These are phyloP conservation scores for Metschnikowia chrysomelidarum DNA, from an alignment of 805 yeast species.

Conservation along the genomic window DNA sequence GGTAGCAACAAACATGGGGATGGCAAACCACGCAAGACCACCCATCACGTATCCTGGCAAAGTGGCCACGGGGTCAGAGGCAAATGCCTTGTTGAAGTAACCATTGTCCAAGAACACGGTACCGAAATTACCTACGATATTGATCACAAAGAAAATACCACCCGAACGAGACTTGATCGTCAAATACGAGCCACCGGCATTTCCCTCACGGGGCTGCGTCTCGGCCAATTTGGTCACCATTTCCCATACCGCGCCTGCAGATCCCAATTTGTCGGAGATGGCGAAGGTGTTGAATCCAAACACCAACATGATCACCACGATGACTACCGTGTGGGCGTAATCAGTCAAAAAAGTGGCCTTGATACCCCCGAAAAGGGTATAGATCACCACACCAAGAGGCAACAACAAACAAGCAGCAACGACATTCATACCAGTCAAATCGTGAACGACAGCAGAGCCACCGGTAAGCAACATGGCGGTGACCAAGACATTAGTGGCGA, in stretches of 20 bases:
- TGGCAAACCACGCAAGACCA: constrained; percentile 88
- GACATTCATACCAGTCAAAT: constrained; percentile 79
- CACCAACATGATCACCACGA: constrained; percentile 72
- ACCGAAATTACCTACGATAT: constrained; percentile 84
- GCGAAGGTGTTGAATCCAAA: constrained; percentile 82
- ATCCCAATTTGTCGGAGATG: constrained; percentile 66
- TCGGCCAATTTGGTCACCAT: constrained; percentile 58
- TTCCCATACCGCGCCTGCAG: constrained; percentile 81
- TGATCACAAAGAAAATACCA: constrained; percentile 87
- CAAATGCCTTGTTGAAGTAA: constrained; percentile 87
- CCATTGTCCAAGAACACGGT: constrained; percentile 86
- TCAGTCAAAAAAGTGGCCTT: constrained; percentile 47
- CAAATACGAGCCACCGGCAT: constrained; percentile 81
- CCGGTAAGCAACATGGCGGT: constrained; percentile 92
- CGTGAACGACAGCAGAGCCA: constrained; percentile 79
- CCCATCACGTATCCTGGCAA: constrained; percentile 87
- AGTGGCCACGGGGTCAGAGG: constrained; percentile 79
- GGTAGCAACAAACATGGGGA: constrained; percentile 79
- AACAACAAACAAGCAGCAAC: constrained; percentile 80
- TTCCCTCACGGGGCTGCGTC: constrained; percentile 68
- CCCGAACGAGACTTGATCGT: constrained; percentile 86
- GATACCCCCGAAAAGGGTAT: constrained; percentile 45
- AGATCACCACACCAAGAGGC: constrained; percentile 69
- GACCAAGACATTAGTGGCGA: constrained; percentile 84
- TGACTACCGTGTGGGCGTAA: constrained; percentile 49